Conservation (phyloP, 2,329 filamentous ascomycete genomes). For the Aspergillus novoparasiticus region DNA sequence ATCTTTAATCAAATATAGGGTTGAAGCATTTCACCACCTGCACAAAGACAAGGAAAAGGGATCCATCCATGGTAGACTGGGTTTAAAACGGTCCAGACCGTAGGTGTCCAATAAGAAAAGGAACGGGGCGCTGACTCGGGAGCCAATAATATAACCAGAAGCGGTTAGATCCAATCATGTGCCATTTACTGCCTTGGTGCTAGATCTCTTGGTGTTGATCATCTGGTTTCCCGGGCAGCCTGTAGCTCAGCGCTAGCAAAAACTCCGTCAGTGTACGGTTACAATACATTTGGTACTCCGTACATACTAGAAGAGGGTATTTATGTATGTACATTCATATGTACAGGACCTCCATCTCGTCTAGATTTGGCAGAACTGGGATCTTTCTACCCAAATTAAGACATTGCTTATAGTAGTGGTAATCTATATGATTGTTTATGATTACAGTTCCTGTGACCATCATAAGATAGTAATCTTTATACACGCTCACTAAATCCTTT, state of each 20-base stretch:
- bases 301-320: background rate
- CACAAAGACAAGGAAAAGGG: no score
- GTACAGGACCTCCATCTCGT: background rate
- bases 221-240: slow-evolving; percentile 19
- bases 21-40: background rate
- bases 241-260: background rate
- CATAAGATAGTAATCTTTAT: background rate
- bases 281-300: background rate
- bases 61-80: no score
- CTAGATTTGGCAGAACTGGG: background rate
- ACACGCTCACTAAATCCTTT: background rate
- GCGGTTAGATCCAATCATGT: background rate
- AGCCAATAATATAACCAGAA: background rate
- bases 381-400: background rate
- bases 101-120: background rate
- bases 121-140: no score
- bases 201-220: background rate
- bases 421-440: background rate
- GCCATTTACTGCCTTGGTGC: background rate
- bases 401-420: background rate
- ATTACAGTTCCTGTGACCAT: background rate
- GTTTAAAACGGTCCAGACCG: background rate
- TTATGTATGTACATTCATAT: background rate
- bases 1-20: background rate
- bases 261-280: background rate